Percentiles rank a stretch among this genome's conserved stretches.
Evolutionary conservation across 148 eudicot species (phyloP).

Genomic region (Amaranthus palmeri): DNA sequence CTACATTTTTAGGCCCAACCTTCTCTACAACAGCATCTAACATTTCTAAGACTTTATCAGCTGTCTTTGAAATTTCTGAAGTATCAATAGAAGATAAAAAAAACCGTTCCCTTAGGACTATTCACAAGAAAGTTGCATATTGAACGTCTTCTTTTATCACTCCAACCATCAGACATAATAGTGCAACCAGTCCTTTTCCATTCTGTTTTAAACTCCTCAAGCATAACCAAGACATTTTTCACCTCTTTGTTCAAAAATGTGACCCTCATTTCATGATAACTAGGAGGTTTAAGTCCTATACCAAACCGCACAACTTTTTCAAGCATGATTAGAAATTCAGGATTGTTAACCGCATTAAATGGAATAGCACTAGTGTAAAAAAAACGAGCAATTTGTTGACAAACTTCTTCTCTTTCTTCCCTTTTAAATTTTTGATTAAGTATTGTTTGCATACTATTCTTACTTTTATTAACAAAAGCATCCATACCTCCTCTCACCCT

Average conservation of each 20-base stretch:
- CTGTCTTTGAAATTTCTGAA: conserved; percentile 11
- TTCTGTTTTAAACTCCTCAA: not conserved
- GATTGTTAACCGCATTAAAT: conserved; percentile 3
- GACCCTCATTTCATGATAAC: conserved; percentile 7
- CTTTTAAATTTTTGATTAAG: not conserved
- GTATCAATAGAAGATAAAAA: conserved; percentile 18
- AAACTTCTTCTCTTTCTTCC: conserved; percentile 5
- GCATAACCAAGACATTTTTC: not conserved
- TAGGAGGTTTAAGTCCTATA: not conserved
- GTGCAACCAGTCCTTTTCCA: conserved; percentile 2
- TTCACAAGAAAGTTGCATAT: conserved; percentile 2
- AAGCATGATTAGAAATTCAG: not conserved
- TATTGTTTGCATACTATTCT: not conserved
- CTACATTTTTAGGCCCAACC: conserved; percentile 13
- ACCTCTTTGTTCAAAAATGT: not conserved
- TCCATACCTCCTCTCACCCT: not conserved
- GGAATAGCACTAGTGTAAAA: conserved; percentile 11
- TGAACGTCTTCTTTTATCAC: not conserved
- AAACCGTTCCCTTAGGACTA: conserved; percentile 5
- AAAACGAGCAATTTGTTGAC: conserved; percentile 1
- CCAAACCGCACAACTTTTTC: not conserved
- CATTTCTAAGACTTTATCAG: conserved; percentile 10
- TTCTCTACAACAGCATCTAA: conserved; percentile 13
- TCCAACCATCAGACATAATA: conserved; percentile 5
- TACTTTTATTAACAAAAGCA: not conserved